Conservation (phyloP, 1,284 basidiomycete species). For the Trichosporon sp. region DNA sequence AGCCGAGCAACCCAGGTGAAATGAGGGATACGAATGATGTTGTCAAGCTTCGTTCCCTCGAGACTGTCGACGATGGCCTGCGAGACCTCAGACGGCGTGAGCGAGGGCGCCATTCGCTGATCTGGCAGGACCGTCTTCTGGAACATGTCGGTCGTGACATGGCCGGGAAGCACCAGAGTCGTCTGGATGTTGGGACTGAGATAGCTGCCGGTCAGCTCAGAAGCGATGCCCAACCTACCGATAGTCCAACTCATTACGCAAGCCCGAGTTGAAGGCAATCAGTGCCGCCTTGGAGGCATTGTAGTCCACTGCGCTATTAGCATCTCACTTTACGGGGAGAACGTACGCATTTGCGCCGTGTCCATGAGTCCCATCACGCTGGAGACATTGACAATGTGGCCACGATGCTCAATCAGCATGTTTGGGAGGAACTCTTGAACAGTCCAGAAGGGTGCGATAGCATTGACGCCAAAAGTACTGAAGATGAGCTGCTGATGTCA, state of each 20-base stretch:
- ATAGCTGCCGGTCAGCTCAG: constrained; percentile 54
- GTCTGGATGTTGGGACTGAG: constrained; percentile 67
- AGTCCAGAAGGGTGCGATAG: constrained; percentile 81
- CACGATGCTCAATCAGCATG: constrained; percentile 68
- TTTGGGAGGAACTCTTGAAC: constrained; percentile 87
- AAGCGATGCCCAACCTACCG: constrained; percentile 49
- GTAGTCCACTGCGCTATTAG: constrained; percentile 63
- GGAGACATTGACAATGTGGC: constrained; percentile 82
- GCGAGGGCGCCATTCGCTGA: constrained; percentile 58
- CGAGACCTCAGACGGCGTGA: constrained; percentile 67
- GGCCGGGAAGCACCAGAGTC: constrained; percentile 70
- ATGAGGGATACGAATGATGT: constrained; percentile 61
- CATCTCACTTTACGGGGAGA: neutral
- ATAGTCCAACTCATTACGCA: constrained; percentile 77
- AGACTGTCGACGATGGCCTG: constrained; percentile 72
- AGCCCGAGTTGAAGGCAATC: constrained; percentile 66
- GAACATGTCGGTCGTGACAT: constrained; percentile 70
- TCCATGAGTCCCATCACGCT: constrained; percentile 73
- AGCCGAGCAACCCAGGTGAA: constrained; percentile 37
- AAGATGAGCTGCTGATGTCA: neutral
- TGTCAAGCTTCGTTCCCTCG: constrained; percentile 64
- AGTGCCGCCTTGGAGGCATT: constrained; percentile 80
- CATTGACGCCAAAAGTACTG: constrained; percentile 86
- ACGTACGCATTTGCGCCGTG: constrained; percentile 71
- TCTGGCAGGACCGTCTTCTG: constrained; percentile 55